phyloP scores from a whole-genome alignment of 2,329 filamentous ascomycete genomes.

The Boeremia exigua region DNA sequence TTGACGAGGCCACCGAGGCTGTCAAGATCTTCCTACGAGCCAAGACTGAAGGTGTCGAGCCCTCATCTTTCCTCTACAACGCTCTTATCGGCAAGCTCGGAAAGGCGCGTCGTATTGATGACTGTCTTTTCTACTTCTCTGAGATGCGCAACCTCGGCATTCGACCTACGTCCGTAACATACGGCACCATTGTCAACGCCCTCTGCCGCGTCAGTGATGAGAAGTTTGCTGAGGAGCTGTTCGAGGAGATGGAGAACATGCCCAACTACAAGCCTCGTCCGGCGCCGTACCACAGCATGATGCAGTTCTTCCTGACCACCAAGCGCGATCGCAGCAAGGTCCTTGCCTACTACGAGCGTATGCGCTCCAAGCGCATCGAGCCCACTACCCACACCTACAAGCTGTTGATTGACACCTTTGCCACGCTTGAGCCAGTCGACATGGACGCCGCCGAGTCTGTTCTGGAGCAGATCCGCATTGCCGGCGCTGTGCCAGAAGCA shows the following conservation, averaged over 20 bases:
- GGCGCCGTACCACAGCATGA: conserved; percentile 98
- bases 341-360: conserved; percentile 90
- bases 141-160: conserved; percentile 95
- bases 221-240: conserved; percentile 95
- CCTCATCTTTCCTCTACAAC: conserved; percentile 97
- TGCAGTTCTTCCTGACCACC: conserved; percentile 98
- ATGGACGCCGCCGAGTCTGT: conserved; percentile 87
- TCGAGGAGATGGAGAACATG: conserved; percentile 99
- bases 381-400: conserved; percentile 98
- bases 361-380: conserved; percentile 84
- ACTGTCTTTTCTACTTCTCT: conserved; percentile 96
- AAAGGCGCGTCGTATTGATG: conserved; percentile 96
- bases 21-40: conserved; percentile 97
- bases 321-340: conserved; percentile 97
- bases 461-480: conserved; percentile 75
- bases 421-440: conserved; percentile 88
- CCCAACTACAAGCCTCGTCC: conserved; percentile 98
- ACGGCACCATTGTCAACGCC: conserved; percentile 97
- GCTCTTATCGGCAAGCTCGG: conserved; percentile 97
- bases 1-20: conserved; percentile 95
- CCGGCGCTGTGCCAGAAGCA: conserved; percentile 80
- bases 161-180: conserved; percentile 95
- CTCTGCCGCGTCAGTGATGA: conserved; percentile 97
- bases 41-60: conserved; percentile 91
- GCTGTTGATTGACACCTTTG: conserved; percentile 92